These are phyloP conservation scores for Cyclostephanos tholiformis DNA, from an alignment of 108 stramenopile genomes.

Conservation along the genomic window DNA sequence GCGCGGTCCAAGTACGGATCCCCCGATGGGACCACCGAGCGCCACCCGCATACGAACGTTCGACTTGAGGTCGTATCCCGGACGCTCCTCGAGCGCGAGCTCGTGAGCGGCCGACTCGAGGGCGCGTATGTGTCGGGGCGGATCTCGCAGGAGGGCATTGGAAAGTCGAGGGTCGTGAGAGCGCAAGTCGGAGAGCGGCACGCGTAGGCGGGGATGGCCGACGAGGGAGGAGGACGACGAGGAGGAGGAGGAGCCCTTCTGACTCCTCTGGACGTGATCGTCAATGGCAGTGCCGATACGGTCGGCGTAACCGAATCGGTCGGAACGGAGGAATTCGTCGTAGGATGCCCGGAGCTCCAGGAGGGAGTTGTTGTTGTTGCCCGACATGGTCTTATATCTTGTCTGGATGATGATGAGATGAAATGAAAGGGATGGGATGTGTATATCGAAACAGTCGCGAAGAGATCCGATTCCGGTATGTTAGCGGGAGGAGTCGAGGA, in stretches of 20 bases:
- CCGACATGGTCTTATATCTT: neutral
- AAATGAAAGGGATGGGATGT: neutral
- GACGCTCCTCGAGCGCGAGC: constrained; percentile 69
- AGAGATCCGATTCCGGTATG: too few relatives aligned
- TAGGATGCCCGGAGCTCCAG: constrained; percentile 44
- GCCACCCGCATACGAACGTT: constrained; percentile 70
- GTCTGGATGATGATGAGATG: neutral
- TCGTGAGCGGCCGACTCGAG: constrained; percentile 78
- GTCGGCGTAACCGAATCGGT: constrained; percentile 46
- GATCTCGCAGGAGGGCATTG: constrained; percentile 63
- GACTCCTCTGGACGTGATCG: constrained; percentile 62
- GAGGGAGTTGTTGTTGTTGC: constrained; percentile 6
- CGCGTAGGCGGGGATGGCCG: constrained; percentile 66
- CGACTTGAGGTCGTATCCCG: constrained; percentile 69
- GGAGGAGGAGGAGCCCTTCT: constrained; percentile 20
- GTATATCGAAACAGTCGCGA: too few relatives aligned
- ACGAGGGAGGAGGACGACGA: constrained; percentile 1
- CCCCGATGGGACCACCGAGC: constrained; percentile 67
- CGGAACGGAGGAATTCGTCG: constrained; percentile 51
- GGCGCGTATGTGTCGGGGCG: constrained; percentile 80
- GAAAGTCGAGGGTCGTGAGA: constrained; percentile 61
- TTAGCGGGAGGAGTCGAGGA: too few relatives aligned
- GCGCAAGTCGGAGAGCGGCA: constrained; percentile 72
- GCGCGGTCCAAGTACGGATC: constrained; percentile 68
- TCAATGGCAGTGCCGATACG: constrained; percentile 69